Base-by-base conservation (phyloP, 2,329 filamentous ascomycete genomes). In the Exophiala dermatitidis region DNA sequence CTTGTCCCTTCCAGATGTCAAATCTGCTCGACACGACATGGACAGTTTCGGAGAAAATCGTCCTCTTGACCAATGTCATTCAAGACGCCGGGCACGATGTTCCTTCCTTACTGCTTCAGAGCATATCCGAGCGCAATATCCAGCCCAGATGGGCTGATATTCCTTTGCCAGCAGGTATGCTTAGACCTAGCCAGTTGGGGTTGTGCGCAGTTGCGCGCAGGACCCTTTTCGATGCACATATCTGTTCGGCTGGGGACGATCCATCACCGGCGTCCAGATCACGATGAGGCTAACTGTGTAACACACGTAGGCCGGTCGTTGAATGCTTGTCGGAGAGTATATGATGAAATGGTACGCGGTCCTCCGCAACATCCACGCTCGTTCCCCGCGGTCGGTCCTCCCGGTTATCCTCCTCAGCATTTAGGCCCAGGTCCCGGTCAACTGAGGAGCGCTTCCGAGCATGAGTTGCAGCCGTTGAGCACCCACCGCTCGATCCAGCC, bases 111-210 rank as follows among this genome's bases (percentile, higher is more conserved):
- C 52, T 63, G 9, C 46, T 62, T 29, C 60, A 58, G 38, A 50
- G 43, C 29, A 59, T 59, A 33, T 37, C 58, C 19, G 46, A 58
- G 26, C 43, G 52, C 42, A 49, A 54, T 53, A 53, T 57, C 41
- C 48, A 56, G 36, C 59, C 59, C 19, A 55, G 46, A 50, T 63
- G 62, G 62, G 47, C 52, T 26, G 62, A 63, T 19, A 59, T 62
- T 6, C 50, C 60, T 33, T 46, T 63, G 47, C 62, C 62, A 38
- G 46, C 52, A 56, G 62, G 62, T 63, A 59, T 37, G 62, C 54
- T 37, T 36, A 32, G 32, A 19, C 19, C 9, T 7, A 33, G 32
- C 8, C 28, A 31, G 12, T 8, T 12, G n/a, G 8, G 6, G 6
- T 42, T 38, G 43, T 45, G 53, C 57, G 48, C 42, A 48, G 9